Evolutionary conservation across 306 rosid species (phyloP).

Genomic region (Acacia crassicarpa): DNA sequence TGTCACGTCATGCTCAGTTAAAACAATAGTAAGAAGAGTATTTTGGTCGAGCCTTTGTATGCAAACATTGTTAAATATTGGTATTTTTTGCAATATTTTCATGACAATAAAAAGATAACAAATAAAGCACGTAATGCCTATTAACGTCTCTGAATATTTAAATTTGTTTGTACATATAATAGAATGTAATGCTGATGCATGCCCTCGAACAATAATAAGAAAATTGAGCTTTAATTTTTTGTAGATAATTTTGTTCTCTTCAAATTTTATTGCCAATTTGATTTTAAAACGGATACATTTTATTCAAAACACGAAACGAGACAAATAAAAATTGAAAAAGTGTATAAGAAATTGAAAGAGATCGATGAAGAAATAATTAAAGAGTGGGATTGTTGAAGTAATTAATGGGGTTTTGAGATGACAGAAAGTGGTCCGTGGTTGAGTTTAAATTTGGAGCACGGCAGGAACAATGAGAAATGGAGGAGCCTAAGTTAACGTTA

Average conservation of each 20-base stretch:
- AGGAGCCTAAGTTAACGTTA: neutral
- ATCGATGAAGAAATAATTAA: no score
- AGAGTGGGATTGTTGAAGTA: neutral
- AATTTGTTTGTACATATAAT: neutral
- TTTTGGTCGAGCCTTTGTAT: neutral
- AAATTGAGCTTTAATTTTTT: neutral
- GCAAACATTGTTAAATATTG: neutral
- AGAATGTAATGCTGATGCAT: neutral
- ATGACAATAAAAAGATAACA: neutral
- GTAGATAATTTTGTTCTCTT: neutral
- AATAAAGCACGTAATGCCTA: neutral
- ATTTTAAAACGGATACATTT: neutral
- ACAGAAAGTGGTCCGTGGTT: neutral
- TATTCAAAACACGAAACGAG: neutral
- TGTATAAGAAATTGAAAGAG: neutral
- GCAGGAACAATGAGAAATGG: neutral
- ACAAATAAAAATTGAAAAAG: neutral
- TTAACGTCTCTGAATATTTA: neutral
- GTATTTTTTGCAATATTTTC: neutral
- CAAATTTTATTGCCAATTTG: neutral
- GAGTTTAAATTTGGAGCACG: neutral
- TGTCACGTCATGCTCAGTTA: neutral
- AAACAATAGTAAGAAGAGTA: neutral
- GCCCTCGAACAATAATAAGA: neutral
- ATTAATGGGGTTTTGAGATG: neutral